A percentile compares a stretch with the other conserved stretches of the same genome.
Evolutionary conservation across 257 asterid species (phyloP).

Genomic region (Petunia axillaris): DNA sequence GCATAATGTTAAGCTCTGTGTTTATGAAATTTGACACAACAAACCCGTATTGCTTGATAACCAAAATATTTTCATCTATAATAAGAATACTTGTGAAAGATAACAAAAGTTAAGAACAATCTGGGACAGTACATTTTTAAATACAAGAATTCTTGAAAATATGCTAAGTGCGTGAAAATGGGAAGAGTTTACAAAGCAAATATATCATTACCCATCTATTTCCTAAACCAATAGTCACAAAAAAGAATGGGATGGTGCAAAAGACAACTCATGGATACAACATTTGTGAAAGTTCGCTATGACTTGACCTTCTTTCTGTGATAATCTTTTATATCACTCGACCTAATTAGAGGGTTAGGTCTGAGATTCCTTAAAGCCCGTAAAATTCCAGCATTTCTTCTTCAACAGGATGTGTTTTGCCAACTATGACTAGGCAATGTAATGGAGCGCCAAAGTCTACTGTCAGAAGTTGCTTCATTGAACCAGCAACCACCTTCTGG

Average conservation of each 20-base stretch:
- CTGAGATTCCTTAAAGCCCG: constrained; percentile 31
- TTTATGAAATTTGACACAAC: background rate
- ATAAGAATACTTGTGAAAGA: background rate
- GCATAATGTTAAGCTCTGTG: background rate
- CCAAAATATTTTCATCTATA: background rate
- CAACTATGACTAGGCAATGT: constrained; percentile 87
- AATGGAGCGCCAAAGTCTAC: constrained; percentile 78
- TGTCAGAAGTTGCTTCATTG: constrained; percentile 70
- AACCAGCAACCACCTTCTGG: constrained; percentile 69
- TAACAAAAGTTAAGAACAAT: background rate
- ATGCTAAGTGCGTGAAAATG: background rate
- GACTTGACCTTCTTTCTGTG: background rate
- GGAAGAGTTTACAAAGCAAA: background rate
- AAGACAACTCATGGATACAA: background rate
- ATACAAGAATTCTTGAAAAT: background rate
- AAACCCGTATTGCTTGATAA: background rate
- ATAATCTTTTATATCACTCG: background rate
- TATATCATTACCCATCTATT: constrained; percentile 1
- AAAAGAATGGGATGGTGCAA: constrained; percentile 22
- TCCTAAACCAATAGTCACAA: constrained; percentile 13
- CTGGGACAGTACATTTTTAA: background rate
- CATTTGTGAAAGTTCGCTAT: background rate
- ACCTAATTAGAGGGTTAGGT: background rate
- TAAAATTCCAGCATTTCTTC: constrained; percentile 85
- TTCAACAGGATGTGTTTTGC: constrained; percentile 86